Evolutionary conservation across 1,284 basidiomycete species (phyloP).

Genomic region (Laetiporus sulphureus): DNA sequence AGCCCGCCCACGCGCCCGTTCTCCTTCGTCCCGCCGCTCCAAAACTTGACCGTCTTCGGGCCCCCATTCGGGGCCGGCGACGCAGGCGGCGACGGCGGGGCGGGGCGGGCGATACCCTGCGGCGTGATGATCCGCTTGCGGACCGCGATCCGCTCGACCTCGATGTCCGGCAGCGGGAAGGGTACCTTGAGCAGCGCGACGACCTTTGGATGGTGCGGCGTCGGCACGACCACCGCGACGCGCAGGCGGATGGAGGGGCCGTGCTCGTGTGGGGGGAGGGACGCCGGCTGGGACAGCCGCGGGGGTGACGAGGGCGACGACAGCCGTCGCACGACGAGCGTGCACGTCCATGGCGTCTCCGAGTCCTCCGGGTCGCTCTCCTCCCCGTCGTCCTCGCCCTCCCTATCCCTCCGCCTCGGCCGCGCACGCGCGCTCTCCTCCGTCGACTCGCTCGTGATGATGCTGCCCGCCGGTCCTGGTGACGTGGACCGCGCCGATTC

Average conservation of each 20-base stretch:
- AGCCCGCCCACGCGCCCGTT: conserved; percentile 24
- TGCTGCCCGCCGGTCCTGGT: conserved; percentile 12
- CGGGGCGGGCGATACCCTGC: conserved; percentile 36
- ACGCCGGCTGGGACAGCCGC: conserved; percentile 8
- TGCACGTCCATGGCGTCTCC: conserved; percentile 92
- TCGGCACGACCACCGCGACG: conserved; percentile 80
- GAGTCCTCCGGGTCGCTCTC: conserved; percentile 79
- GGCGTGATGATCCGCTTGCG: conserved; percentile 43
- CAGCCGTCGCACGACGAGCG: conserved; percentile 43
- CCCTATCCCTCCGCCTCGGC: conserved; percentile 13
- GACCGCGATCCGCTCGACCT: conserved; percentile 51
- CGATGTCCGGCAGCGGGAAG: conserved; percentile 74
- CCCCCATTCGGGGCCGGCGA: conserved; percentile 3
- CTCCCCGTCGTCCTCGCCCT: conserved; percentile 12
- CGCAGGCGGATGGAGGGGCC: conserved; percentile 35
- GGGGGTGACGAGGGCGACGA: conserved; percentile 1
- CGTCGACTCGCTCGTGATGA: conserved; percentile 14
- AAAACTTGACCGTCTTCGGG: conserved; percentile 7
- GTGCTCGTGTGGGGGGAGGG: conserved; percentile 6
- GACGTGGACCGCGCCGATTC: conserved; percentile 19
- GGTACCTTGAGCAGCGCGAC: conserved; percentile 89
- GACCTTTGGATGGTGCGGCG: conserved; percentile 95
- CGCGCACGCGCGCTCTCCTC: conserved; percentile 12
- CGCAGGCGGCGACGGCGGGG: conserved; percentile 9
- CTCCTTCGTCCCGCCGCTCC: conserved; percentile 10